Evolutionary conservation across 495 filamentous ascomycete species (phyloP).

Genomic region (Xylaria grammica): DNA sequence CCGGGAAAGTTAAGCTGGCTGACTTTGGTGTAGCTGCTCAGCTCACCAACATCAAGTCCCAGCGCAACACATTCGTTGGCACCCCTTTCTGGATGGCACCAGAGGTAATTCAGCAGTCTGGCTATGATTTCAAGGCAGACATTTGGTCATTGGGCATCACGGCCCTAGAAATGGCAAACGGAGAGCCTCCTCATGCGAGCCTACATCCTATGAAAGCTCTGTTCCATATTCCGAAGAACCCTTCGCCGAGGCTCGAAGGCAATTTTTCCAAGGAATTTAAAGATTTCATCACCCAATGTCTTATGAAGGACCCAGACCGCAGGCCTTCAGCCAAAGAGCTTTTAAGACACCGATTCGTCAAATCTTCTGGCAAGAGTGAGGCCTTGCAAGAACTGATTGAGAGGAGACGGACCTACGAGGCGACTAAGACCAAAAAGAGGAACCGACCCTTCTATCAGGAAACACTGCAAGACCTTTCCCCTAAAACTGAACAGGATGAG

Average conservation of each 20-base stretch:
- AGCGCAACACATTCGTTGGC: constrained; percentile 98
- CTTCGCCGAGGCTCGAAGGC: constrained; percentile 84
- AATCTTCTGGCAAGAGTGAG: constrained; percentile 81
- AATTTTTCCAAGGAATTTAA: constrained; percentile 89
- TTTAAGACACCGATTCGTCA: constrained; percentile 88
- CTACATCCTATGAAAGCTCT: constrained; percentile 98
- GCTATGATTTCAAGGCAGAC: constrained; percentile 97
- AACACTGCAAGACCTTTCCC: constrained; percentile 76
- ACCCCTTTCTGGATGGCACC: constrained; percentile 99
- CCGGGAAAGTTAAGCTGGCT: constrained; percentile 93
- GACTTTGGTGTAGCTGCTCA: constrained; percentile 98
- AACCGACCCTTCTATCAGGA: constrained; percentile 87
- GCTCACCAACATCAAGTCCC: constrained; percentile 95
- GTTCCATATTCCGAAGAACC: constrained; percentile 94
- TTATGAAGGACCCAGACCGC: constrained; percentile 86
- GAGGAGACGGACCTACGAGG: constrained; percentile 80
- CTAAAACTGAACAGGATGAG: constrained; percentile 74
- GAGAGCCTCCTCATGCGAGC: constrained; percentile 89
- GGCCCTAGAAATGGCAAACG: constrained; percentile 89
- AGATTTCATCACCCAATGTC: constrained; percentile 87
- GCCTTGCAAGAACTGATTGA: constrained; percentile 85
- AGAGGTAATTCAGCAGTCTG: constrained; percentile 95
- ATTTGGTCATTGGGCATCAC: constrained; percentile 98
- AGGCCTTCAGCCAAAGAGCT: constrained; percentile 87
- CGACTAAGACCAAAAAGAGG: constrained; percentile 60